Evolutionary conservation across 2,329 filamentous ascomycete genomes (phyloP).

Genomic region (Ophiostoma ulmi): DNA sequence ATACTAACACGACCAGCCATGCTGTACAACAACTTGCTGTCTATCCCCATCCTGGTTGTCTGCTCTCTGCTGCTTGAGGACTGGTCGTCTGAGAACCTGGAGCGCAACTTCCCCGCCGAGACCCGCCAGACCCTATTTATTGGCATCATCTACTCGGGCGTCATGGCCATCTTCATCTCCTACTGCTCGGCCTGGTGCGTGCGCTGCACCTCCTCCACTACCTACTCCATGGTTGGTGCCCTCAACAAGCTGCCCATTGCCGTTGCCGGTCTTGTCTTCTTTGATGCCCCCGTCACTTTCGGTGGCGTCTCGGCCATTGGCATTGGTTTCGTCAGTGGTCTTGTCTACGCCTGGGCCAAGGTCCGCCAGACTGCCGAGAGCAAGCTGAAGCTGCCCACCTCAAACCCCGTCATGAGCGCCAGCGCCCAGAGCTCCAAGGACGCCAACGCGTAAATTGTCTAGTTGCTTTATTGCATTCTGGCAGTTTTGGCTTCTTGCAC

Average conservation of each 20-base stretch:
- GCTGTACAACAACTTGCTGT: slow-evolving; percentile 99
- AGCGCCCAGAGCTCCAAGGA: slow-evolving; percentile 89
- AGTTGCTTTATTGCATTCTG: too few species aligned
- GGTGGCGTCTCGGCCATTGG: slow-evolving; percentile 87
- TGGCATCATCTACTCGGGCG: slow-evolving; percentile 89
- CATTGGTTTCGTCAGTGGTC: slow-evolving; percentile 84
- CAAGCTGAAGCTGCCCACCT: slow-evolving; percentile 61
- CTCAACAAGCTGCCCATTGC: slow-evolving; percentile 98
- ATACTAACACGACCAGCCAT: slow-evolving; percentile 58
- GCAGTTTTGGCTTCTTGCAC: background rate
- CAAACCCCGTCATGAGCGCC: slow-evolving; percentile 69
- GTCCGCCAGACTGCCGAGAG: slow-evolving; percentile 67
- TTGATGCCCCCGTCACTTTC: slow-evolving; percentile 86
- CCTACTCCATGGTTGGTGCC: slow-evolving; percentile 97
- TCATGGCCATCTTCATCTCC: slow-evolving; percentile 96
- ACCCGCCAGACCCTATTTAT: slow-evolving; percentile 72
- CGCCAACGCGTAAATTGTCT: slow-evolving; percentile 54
- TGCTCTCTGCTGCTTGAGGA: slow-evolving; percentile 81
- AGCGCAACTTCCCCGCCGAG: slow-evolving; percentile 80
- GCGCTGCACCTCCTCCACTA: slow-evolving; percentile 92
- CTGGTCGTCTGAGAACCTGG: slow-evolving; percentile 82
- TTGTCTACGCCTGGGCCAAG: slow-evolving; percentile 86
- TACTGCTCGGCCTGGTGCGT: slow-evolving; percentile 99
- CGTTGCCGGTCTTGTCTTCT: slow-evolving; percentile 87
- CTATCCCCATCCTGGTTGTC: slow-evolving; percentile 82